Percentiles rank a stretch among this genome's conserved stretches.
These are phyloP conservation scores for Grosmannia penicillata DNA, from an alignment of 2,329 filamentous ascomycete genomes.

Conservation along the genomic window DNA sequence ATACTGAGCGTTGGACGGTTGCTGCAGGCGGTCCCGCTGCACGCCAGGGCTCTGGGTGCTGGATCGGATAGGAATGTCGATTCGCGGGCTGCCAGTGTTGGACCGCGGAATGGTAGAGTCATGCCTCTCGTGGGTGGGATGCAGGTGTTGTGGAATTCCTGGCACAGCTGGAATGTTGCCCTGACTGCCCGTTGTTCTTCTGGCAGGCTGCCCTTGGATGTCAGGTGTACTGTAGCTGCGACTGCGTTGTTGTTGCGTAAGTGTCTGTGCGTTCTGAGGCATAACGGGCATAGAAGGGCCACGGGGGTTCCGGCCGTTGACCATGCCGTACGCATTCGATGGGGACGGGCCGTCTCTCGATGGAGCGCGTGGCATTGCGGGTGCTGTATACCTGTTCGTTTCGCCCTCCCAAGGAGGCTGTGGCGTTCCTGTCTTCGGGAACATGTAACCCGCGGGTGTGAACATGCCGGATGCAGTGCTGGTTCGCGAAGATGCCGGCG, in stretches of 20 bases:
- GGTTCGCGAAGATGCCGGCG: slow-evolving; percentile 59
- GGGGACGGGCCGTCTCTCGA: slow-evolving; percentile 60
- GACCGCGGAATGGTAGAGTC: slow-evolving; percentile 58
- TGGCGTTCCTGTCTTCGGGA: slow-evolving; percentile 60
- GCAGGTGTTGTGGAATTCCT: slow-evolving; percentile 58
- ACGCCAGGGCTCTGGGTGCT: slow-evolving; percentile 57
- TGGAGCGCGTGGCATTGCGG: slow-evolving; percentile 67
- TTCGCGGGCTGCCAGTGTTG: slow-evolving; percentile 64
- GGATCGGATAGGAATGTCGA: slow-evolving; percentile 49
- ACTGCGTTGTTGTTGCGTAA: slow-evolving; percentile 54
- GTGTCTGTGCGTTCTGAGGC: slow-evolving; percentile 34
- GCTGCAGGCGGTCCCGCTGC: slow-evolving; percentile 43
- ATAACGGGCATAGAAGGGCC: slow-evolving; percentile 70
- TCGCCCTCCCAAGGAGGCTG: slow-evolving; percentile 52
- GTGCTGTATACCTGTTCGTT: slow-evolving; percentile 70
- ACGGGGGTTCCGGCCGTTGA: slow-evolving; percentile 46
- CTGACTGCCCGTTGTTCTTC: slow-evolving; percentile 38
- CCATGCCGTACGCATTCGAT: slow-evolving; percentile 43
- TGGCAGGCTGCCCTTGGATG: slow-evolving; percentile 57
- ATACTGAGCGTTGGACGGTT: slow-evolving; percentile 27
- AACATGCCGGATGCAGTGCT: slow-evolving; percentile 67
- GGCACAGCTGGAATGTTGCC: slow-evolving; percentile 53
- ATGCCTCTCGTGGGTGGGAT: slow-evolving; percentile 34
- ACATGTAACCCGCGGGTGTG: slow-evolving; percentile 37
- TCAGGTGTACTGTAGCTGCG: slow-evolving; percentile 92